phyloP scores from a whole-genome alignment of 2,329 filamentous ascomycete species.

The Didymella segeticola region DNA sequence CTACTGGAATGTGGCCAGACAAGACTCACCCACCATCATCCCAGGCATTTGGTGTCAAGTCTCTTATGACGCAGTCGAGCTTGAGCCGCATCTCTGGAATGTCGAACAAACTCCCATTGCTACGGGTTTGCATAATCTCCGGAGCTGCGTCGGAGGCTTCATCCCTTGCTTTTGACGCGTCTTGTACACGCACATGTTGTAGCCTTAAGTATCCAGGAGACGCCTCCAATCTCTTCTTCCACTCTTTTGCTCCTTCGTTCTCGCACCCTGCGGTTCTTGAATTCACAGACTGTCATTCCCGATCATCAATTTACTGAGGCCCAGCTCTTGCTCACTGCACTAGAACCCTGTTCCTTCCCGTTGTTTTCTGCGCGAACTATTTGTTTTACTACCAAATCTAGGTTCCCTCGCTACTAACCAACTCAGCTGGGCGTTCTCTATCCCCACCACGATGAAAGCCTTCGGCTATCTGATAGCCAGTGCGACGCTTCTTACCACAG shows the following conservation, averaged over 20 bases:
- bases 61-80: neutral
- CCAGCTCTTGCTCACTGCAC: neutral
- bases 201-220: neutral
- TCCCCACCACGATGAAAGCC: conserved; percentile 21
- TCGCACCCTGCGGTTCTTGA: neutral
- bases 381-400: neutral
- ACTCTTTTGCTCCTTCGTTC: neutral
- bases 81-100: neutral
- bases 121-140: neutral
- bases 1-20: neutral
- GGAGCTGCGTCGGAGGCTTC: neutral
- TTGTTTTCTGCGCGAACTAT: no score
- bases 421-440: neutral
- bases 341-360: neutral
- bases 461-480: conserved; percentile 26
- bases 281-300: neutral
- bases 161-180: conserved; percentile 10
- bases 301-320: neutral
- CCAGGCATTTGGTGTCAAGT: neutral
- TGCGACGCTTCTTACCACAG: conserved; percentile 18
- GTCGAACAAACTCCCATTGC: neutral
- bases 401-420: neutral
- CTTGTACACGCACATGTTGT: neutral
- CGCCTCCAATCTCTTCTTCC: neutral
- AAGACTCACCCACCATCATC: neutral